Evolutionary conservation across 768 basidiomycete genomes (phyloP), one percentile per base, ranked within the genome.

Genomic region (Naganishia friedmannii): DNA sequence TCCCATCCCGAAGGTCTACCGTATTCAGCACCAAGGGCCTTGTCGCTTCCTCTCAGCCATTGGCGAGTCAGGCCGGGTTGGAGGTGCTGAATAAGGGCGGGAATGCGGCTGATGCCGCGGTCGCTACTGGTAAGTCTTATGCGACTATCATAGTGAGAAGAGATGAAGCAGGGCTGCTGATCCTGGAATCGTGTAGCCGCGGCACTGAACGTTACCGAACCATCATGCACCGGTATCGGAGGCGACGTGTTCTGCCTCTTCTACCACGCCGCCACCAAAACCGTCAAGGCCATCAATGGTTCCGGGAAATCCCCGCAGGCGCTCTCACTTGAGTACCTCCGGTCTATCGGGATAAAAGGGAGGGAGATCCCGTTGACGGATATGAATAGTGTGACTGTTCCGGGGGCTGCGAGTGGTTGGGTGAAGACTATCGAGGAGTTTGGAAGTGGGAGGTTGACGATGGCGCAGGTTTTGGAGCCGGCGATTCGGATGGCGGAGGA

Each of bases 41-140:
- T 39, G 90, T 97, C 4, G 87, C 92, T 9, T 89, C 89, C 32
- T 90, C 91, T 29, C 96, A 99, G 77, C 92, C 96, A 57, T 84
- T 93, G 46, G 96, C 96, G 0, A 88, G 89, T 19, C 89, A 91
- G 77, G 94, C 92, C 21, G 96, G 95, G 0, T 81, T 98, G 34
- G 93, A 96, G 81, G 90, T 99, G 73, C 83, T 99, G 29, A 85
- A 88, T 66, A 90, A 89, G 80, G 96, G 96, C 15, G 96, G 96
- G 65, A 99, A 99, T 83, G 95, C 95, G 75, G 92, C 91, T 71
- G 93, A 96, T 82, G 92, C 93, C 32, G 94, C 96, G 8, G 93
- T 97, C 21, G 96, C 96, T 31, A 89, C 88, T 1, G 69, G 69
- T 70, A 48, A 0, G 69, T 65, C 60, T 21, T 42, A 28, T 28